These are phyloP conservation scores for Cryptococcus amylolentus DNA, from an alignment of 1,284 basidiomycete species.

Conservation along the genomic window DNA sequence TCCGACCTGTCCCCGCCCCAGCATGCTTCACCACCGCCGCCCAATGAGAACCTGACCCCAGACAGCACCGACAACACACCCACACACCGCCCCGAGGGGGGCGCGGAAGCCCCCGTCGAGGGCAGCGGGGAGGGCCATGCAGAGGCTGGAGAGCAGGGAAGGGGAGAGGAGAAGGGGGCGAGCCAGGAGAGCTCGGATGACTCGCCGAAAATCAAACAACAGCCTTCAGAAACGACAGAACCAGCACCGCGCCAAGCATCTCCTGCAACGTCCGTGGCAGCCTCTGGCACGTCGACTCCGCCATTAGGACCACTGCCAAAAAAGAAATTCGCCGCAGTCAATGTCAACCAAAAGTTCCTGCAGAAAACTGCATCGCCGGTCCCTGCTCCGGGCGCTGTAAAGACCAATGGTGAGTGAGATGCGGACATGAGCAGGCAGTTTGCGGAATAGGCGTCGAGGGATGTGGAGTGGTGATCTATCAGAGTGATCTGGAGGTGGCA, in stretches of 20 bases:
- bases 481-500: too few relatives aligned
- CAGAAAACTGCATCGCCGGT: slow-evolving; percentile 63
- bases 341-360: slow-evolving; percentile 90
- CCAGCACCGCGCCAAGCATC: background rate
- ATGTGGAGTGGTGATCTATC: too few relatives aligned
- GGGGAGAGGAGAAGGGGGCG: too few relatives aligned
- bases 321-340: slow-evolving; percentile 75
- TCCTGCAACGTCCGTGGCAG: background rate
- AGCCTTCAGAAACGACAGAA: background rate
- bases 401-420: slow-evolving; percentile 24
- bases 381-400: slow-evolving; percentile 20
- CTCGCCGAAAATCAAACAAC: too few relatives aligned
- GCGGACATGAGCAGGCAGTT: background rate
- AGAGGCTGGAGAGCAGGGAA: too few relatives aligned
- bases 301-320: slow-evolving; percentile 52
- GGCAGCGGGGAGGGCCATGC: too few relatives aligned
- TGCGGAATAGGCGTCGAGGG: background rate
- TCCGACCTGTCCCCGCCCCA: too few relatives aligned
- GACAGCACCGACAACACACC: too few relatives aligned
- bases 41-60: background rate
- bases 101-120: too few relatives aligned
- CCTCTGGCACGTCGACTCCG: slow-evolving; percentile 36
- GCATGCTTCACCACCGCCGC: background rate
- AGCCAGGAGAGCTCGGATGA: too few relatives aligned
- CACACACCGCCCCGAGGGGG: too few relatives aligned